Conservation (phyloP, 2,329 filamentous ascomycete genomes). For the Sporothrix sp. region DNA sequence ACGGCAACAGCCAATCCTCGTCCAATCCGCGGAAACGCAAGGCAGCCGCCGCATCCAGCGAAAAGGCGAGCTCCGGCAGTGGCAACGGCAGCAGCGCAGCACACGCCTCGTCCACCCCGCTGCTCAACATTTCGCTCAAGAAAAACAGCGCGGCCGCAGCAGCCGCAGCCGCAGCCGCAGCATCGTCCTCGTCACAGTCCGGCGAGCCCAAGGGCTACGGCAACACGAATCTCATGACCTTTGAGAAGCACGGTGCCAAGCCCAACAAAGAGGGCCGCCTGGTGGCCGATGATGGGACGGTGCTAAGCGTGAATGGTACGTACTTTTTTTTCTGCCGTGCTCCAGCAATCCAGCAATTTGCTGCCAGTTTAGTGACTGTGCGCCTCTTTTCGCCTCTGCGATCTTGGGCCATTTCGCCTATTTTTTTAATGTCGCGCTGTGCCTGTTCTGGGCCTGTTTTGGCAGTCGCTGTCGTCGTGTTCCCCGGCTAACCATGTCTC, state of each 20-base stretch:
- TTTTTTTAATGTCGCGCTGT: neutral
- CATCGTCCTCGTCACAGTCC: slow-evolving; percentile 28
- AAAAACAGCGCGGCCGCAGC: slow-evolving; percentile 16
- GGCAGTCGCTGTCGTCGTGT: neutral
- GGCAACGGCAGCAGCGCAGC: neutral
- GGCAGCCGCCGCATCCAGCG: slow-evolving; percentile 38
- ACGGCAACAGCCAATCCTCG: slow-evolving; percentile 18
- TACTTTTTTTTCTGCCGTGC: neutral
- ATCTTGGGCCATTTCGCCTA: no score
- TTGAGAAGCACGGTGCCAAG: slow-evolving; percentile 59
- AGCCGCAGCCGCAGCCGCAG: slow-evolving; percentile 26
- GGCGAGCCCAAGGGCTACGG: slow-evolving; percentile 31
- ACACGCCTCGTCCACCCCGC: slow-evolving; percentile 10
- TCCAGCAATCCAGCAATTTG: neutral
- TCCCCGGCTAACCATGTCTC: slow-evolving; percentile 1
- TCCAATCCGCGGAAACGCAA: slow-evolving; percentile 72
- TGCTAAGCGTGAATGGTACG: slow-evolving; percentile 77
- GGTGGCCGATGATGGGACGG: slow-evolving; percentile 82
- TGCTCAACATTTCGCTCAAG: slow-evolving; percentile 13
- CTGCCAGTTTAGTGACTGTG: no score
- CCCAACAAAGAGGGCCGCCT: slow-evolving; percentile 64
- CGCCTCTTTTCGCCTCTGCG: neutral
- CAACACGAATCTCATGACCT: slow-evolving; percentile 82
- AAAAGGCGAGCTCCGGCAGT: slow-evolving; percentile 20
- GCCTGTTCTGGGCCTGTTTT: no score